Percentiles rank a stretch among this genome's conserved stretches.
These are phyloP conservation scores for Cryphonectria nitschkei DNA, from an alignment of 2,329 filamentous ascomycete species.

Conservation along the genomic window DNA sequence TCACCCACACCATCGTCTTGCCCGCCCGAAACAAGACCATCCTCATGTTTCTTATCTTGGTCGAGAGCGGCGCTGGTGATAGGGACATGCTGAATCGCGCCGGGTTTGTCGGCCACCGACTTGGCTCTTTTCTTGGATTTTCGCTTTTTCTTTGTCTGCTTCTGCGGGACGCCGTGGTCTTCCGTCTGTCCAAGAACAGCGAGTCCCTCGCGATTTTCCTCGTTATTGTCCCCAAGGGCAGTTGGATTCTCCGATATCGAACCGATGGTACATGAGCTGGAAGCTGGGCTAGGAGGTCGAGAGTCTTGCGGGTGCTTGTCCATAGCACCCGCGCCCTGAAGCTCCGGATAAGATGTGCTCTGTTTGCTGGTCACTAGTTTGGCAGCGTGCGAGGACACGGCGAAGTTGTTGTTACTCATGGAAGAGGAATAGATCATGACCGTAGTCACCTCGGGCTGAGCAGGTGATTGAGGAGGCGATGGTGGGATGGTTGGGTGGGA, in stretches of 20 bases:
- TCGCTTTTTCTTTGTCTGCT: constrained; percentile 13
- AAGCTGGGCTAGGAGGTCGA: constrained; percentile 6
- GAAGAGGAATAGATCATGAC: background rate
- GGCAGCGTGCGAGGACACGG: background rate
- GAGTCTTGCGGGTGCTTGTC: background rate
- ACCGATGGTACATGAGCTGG: constrained; percentile 6
- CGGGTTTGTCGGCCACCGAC: background rate
- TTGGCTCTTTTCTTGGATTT: constrained; percentile 13
- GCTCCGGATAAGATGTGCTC: background rate
- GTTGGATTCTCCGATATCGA: background rate
- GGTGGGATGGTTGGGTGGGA: background rate
- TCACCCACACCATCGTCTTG: background rate
- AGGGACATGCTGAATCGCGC: background rate
- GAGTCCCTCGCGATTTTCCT: background rate
- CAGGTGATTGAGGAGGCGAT: background rate
- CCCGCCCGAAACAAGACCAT: background rate
- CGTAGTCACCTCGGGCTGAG: background rate
- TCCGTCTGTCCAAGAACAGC: background rate
- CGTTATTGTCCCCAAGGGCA: background rate
- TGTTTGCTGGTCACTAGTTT: no score
- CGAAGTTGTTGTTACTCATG: background rate
- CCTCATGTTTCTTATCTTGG: background rate
- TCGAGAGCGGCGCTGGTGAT: background rate
- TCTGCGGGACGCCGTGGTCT: background rate
- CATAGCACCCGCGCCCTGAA: background rate